Conservation (phyloP, 2,329 filamentous ascomycete species). For the Botrytis paeoniae region DNA sequence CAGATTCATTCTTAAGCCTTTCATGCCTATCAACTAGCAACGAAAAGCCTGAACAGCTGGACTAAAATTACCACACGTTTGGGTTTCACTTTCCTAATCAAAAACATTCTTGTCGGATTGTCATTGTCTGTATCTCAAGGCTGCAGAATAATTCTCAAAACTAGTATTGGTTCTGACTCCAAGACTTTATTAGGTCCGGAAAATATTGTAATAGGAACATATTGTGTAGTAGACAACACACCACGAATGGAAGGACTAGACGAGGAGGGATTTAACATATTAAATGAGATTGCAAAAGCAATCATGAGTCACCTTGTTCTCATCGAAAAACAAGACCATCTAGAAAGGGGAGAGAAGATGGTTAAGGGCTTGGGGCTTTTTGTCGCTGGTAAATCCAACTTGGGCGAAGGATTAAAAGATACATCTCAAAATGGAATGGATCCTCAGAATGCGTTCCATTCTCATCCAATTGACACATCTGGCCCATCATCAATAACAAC, state of each 20-base stretch:
- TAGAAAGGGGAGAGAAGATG: constrained; percentile 50
- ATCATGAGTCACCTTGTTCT: constrained; percentile 60
- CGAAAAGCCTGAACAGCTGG: not conserved
- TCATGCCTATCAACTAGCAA: too few species aligned
- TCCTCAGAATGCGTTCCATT: not conserved
- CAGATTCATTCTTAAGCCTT: too few species aligned
- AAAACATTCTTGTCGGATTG: not conserved
- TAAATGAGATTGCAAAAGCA: constrained; percentile 53
- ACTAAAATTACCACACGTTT: not conserved
- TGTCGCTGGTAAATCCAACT: constrained; percentile 46
- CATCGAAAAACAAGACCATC: constrained; percentile 49
- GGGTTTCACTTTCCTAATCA: not conserved
- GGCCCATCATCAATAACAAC: too few species aligned
- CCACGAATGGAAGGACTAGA: constrained; percentile 49
- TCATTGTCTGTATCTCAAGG: not conserved
- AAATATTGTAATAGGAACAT: constrained; percentile 52
- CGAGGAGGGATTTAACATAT: constrained; percentile 46
- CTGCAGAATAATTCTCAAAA: rapidly evolving
- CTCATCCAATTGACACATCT: not conserved
- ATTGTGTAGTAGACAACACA: constrained; percentile 56
- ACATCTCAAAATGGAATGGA: not conserved
- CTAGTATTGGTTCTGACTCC: not conserved
- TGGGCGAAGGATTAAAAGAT: constrained; percentile 23
- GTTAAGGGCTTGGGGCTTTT: constrained; percentile 52
- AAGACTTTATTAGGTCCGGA: constrained; percentile 7